These are phyloP conservation scores for Blastobotrys mokoenaii DNA, from an alignment of 805 yeast genomes.

Conservation along the genomic window DNA sequence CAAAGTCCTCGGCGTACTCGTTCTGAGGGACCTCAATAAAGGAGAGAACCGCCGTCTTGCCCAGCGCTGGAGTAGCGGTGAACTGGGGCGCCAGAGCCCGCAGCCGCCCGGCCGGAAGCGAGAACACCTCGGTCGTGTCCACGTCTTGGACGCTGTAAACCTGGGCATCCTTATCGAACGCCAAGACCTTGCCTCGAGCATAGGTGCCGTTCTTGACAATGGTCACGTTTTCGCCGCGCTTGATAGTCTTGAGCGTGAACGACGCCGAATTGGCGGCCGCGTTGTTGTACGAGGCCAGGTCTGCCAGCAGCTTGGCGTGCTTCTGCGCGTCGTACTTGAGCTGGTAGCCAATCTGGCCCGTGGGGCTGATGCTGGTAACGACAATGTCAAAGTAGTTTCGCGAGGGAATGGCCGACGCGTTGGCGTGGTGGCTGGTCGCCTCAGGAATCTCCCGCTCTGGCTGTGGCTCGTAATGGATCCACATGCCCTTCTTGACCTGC, in stretches of 20 bases:
- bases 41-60: slow-evolving; percentile 46
- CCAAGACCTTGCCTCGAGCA: slow-evolving; percentile 49
- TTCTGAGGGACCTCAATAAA: slow-evolving; percentile 54
- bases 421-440: slow-evolving; percentile 13
- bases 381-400: slow-evolving; percentile 29
- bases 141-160: slow-evolving; percentile 46
- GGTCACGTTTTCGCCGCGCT: slow-evolving; percentile 42
- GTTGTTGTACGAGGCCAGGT: slow-evolving; percentile 22
- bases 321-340: slow-evolving; percentile 12
- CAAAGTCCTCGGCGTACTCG: slow-evolving; percentile 44
- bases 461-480: slow-evolving; percentile 51
- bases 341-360: slow-evolving; percentile 25
- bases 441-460: slow-evolving; percentile 21
- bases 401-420: slow-evolving; percentile 12
- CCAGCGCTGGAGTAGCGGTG: slow-evolving; percentile 42
- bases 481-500: slow-evolving; percentile 47
- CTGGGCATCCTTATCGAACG: slow-evolving; percentile 36
- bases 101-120: slow-evolving; percentile 37
- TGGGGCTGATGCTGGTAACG: slow-evolving; percentile 24
- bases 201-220: slow-evolving; percentile 46
- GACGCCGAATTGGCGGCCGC: slow-evolving; percentile 26
- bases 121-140: slow-evolving; percentile 52
- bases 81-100: slow-evolving; percentile 47
- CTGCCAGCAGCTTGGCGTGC: slow-evolving; percentile 17
- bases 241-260: slow-evolving; percentile 31